These are phyloP conservation scores for Saprolegnia diclina DNA, from an alignment of 352 stramenopile species.

Conservation along the genomic window DNA sequence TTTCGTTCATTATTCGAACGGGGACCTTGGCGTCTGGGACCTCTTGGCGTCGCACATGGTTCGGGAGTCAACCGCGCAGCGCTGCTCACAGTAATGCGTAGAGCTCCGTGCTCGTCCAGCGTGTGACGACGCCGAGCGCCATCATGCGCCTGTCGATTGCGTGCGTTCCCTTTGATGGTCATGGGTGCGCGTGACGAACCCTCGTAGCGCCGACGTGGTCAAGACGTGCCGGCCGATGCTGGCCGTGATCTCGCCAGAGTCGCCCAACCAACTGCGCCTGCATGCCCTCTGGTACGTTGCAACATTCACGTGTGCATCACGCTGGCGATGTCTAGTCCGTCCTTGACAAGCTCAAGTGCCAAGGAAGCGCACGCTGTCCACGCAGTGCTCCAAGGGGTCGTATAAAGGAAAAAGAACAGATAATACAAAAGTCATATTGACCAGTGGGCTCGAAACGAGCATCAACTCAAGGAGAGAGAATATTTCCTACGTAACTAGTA, in stretches of 20 bases:
- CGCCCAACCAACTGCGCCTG: slow-evolving; percentile 6
- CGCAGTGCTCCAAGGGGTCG: background rate
- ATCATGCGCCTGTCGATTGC: slow-evolving; percentile 9
- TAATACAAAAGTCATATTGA: background rate
- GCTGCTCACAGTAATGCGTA: background rate
- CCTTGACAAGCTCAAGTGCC: background rate
- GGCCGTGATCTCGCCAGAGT: background rate
- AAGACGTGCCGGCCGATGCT: slow-evolving; percentile 16
- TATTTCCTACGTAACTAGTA: background rate
- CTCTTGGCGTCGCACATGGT: slow-evolving; percentile 42
- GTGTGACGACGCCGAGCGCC: background rate
- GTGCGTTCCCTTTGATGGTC: background rate
- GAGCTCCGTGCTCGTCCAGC: slow-evolving; percentile 15
- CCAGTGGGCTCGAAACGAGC: background rate
- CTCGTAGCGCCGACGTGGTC: slow-evolving; percentile 14
- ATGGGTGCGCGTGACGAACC: background rate
- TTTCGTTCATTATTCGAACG: slow-evolving; percentile 48
- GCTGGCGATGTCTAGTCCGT: background rate
- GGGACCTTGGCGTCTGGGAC: slow-evolving; percentile 48
- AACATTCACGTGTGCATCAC: background rate
- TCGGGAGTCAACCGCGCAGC: background rate
- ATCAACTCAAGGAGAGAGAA: background rate
- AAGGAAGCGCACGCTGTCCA: background rate
- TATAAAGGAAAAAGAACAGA: background rate
- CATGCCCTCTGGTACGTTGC: background rate